Base-by-base conservation (phyloP, 2,329 filamentous ascomycete genomes). In the Talaromyces sp. region DNA sequence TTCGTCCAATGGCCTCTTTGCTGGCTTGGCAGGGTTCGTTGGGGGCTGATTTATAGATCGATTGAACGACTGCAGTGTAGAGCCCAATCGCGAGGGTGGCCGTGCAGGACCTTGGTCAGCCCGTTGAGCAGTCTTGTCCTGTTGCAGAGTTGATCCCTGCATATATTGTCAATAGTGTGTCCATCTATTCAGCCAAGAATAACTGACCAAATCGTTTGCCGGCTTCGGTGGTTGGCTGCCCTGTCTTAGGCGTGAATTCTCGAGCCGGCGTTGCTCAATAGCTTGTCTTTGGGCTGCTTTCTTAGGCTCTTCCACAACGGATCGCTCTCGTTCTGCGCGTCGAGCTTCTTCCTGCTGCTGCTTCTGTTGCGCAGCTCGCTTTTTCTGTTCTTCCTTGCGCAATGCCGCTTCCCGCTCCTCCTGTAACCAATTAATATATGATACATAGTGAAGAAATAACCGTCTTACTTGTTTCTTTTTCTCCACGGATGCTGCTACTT, bases 321-420 rank as follows among this genome's bases (percentile, higher is more conserved):
- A 73, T 65, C 80, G 73, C 66, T 81, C 79, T 58, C 78, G 73
- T 62, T 79, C 84, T 67, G 87, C 85, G 47, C 81, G 82, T 64
- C 89, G 86, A 17, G 79, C 78, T 65, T 91, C 64, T 58, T 84
- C 81, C 59, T 84, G 84, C 52, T 71, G 71, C 58, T 73, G 70
- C 28, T 62, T 62, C 57, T 64, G 65, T 30, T 80, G 76, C 42
- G 84, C 85, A 55, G 85, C 85, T 62, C 89, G 84, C 77, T 92
- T 92, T 75, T 96, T 96, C 42, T 89, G 87, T 22, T 96, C 90
- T 9, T 88, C 87, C 70, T 91, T 93, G 56, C 88, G 86, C 25
- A 55, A 32, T 69, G 92, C 88, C 15, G 86, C 85, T 65, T 92
- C 90, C 55, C 87, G 86, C 71, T 96, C 91, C 68, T 96, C 92